These are phyloP conservation scores for Fimicolochytrium jonesii DNA, from an alignment of 192 early-diverging fungal species.

Conservation along the genomic window DNA sequence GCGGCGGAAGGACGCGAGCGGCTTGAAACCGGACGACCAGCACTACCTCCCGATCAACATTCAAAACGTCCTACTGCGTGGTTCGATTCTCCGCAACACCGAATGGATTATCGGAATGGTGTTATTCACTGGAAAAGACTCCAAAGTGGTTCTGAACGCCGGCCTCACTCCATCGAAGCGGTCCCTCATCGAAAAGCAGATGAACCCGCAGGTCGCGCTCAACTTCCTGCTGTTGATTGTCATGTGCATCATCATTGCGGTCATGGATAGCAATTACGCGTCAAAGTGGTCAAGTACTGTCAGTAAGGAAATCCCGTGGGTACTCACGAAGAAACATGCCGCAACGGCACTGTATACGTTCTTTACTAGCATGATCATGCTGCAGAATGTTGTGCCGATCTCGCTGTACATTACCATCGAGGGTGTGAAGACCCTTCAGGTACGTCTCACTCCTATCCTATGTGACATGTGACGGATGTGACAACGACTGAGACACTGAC, in stretches of 20 bases:
- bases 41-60: constrained; percentile 60
- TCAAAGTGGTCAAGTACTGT: background rate
- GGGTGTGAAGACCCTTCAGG: constrained; percentile 79
- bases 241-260: constrained; percentile 68
- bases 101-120: constrained; percentile 79
- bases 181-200: constrained; percentile 75
- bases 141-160: constrained; percentile 89
- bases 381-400: constrained; percentile 95
- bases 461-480: background rate
- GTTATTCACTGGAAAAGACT: constrained; percentile 83
- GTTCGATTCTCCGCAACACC: constrained; percentile 83
- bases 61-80: constrained; percentile 79
- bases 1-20: too few species aligned
- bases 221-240: constrained; percentile 55
- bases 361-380: constrained; percentile 70
- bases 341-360: constrained; percentile 26
- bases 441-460: constrained; percentile 9
- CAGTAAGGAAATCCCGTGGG: background rate
- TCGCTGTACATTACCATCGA: constrained; percentile 91
- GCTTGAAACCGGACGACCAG: too few species aligned
- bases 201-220: constrained; percentile 71
- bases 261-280: constrained; percentile 46
- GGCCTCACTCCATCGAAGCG: constrained; percentile 84
- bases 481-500: background rate
- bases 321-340: background rate